phyloP scores from a whole-genome alignment of 768 basidiomycete genomes.

The Suillus cothurnatus region DNA sequence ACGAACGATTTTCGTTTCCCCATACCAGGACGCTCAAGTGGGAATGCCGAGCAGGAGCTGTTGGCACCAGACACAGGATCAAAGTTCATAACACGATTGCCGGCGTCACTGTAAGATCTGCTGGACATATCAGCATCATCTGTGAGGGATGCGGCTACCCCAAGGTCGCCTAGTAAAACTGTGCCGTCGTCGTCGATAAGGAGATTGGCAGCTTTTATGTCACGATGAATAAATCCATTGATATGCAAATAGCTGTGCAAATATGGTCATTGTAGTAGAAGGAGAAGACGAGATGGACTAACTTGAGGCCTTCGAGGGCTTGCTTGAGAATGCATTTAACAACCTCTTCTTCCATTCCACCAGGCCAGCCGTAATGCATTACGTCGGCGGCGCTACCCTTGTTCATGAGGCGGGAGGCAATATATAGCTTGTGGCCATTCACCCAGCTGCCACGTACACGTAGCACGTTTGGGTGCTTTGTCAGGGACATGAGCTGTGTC shows the following conservation, averaged over 20 bases:
- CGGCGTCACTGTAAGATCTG: constrained; percentile 12
- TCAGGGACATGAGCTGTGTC: constrained; percentile 89
- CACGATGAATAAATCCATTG: constrained; percentile 91
- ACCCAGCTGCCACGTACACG: constrained; percentile 92
- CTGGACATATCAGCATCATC: constrained; percentile 58
- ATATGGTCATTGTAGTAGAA: constrained; percentile 1
- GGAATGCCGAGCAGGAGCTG: constrained; percentile 1
- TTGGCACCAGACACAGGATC: constrained; percentile 27
- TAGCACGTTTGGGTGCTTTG: constrained; percentile 91
- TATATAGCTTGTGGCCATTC: constrained; percentile 79
- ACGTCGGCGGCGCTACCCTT: constrained; percentile 86
- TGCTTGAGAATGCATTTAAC: constrained; percentile 83
- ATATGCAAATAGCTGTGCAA: constrained; percentile 74
- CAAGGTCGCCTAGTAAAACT: constrained; percentile 89
- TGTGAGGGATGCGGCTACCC: constrained; percentile 83
- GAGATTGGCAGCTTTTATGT: constrained; percentile 92
- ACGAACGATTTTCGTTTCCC: constrained; percentile 92
- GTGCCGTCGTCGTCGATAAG: constrained; percentile 91
- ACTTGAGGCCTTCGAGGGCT: constrained; percentile 87
- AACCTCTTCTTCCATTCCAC: constrained; percentile 92
- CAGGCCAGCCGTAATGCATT: constrained; percentile 81
- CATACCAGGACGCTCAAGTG: constrained; percentile 43
- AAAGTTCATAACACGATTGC: constrained; percentile 39
- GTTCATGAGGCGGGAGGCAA: constrained; percentile 89
- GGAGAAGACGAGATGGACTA: constrained; percentile 30